A percentile compares a stretch with the other conserved stretches of the same genome.
Evolutionary conservation across 768 basidiomycete species (phyloP).

Genomic region (Postia placenta): DNA sequence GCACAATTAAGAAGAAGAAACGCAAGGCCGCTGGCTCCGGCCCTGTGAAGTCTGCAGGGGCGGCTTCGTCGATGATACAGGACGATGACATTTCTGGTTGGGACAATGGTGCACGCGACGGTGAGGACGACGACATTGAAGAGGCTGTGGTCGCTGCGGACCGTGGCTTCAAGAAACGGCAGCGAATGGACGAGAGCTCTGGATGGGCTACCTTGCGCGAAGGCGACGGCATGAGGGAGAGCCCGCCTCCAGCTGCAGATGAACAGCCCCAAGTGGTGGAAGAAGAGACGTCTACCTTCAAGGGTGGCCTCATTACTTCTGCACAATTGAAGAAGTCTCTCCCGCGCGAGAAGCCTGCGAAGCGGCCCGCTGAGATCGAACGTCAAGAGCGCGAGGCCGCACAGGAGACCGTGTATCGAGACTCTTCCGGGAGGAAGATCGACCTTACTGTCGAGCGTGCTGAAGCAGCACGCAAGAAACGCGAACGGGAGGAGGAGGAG

Average conservation of each 20-base stretch:
- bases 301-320: constrained; percentile 75
- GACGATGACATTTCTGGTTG: constrained; percentile 68
- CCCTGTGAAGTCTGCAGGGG: constrained; percentile 28
- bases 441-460: constrained; percentile 82
- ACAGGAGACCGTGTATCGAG: constrained; percentile 93
- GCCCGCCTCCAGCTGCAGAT: constrained; percentile 57
- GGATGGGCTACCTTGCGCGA: constrained; percentile 69
- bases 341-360: constrained; percentile 31
- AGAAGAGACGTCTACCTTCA: constrained; percentile 36
- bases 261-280: constrained; percentile 54
- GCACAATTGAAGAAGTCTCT: constrained; percentile 66
- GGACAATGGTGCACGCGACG: constrained; percentile 47
- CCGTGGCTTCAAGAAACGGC: constrained; percentile 75
- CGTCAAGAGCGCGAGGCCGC: constrained; percentile 53
- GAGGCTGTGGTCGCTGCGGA: constrained; percentile 72
- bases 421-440: constrained; percentile 80
- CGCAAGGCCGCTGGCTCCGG: constrained; percentile 39
- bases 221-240: constrained; percentile 36
- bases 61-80: constrained; percentile 19
- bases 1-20: constrained; percentile 70
- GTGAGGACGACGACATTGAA: constrained; percentile 49
- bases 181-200: constrained; percentile 38
- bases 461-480: constrained; percentile 75
- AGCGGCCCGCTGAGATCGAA: constrained; percentile 33
- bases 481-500: constrained; percentile 81